phyloP scores from a whole-genome alignment of 169 alveolate species.

The Plasmodium reichenowi region DNA sequence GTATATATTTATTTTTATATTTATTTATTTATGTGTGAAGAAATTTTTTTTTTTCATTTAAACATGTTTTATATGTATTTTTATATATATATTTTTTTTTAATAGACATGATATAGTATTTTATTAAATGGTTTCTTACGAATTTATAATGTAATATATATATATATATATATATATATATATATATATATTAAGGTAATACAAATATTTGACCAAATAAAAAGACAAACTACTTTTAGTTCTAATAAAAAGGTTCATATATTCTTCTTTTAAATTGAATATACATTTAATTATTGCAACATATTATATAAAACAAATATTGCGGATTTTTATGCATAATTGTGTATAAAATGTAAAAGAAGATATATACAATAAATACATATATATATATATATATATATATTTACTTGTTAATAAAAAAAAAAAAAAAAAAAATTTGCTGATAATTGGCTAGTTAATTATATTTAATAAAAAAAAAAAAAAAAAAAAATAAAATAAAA shows the following conservation, averaged over 20 bases:
- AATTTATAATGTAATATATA: background rate
- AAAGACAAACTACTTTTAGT: too few species aligned
- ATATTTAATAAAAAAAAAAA: slow-evolving; percentile 21
- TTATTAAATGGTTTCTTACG: too few species aligned
- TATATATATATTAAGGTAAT: background rate
- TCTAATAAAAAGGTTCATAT: too few species aligned
- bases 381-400: too few species aligned
- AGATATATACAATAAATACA: too few species aligned
- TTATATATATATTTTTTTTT: background rate
- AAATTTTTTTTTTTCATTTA: too few species aligned
- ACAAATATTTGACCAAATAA: background rate
- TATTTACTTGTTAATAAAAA: background rate
- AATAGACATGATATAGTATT: too few species aligned
- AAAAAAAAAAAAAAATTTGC: background rate
- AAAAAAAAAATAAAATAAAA: slow-evolving; percentile 3
- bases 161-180: background rate
- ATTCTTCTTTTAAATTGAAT: too few species aligned
- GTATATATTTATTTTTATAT: background rate
- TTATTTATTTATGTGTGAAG: background rate
- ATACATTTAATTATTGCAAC: background rate
- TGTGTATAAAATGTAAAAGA: background rate
- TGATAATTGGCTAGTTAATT: slow-evolving; percentile 34
- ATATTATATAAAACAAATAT: slow-evolving; percentile 3
- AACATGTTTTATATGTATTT: background rate
- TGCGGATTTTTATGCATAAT: slow-evolving; percentile 12